Evolutionary conservation across 1,139 yeast genomes (phyloP).

Genomic region (Wickerhamomyces sp.): DNA sequence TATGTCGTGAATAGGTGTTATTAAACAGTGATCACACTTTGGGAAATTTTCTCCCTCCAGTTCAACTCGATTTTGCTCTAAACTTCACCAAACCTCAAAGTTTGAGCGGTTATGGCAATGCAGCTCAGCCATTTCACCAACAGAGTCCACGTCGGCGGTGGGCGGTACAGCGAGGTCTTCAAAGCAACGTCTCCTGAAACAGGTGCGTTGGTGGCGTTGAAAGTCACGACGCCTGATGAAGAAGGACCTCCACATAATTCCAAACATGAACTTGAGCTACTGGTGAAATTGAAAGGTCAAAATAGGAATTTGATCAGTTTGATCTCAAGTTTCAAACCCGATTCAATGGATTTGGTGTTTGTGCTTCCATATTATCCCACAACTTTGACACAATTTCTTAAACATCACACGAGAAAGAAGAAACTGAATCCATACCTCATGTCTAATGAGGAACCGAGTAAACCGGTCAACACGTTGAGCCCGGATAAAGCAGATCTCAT

Average conservation of each 20-base stretch:
- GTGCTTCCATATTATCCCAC: slow-evolving; percentile 35
- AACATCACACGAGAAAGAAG: slow-evolving; percentile 23
- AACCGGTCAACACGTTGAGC: slow-evolving; percentile 25
- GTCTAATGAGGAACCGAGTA: not conserved
- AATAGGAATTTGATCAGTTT: slow-evolving; percentile 24
- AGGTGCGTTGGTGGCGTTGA: slow-evolving; percentile 34
- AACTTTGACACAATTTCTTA: slow-evolving; percentile 32
- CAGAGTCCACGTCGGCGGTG: slow-evolving; percentile 24
- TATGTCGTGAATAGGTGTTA: no score
- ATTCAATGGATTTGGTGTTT: slow-evolving; percentile 33
- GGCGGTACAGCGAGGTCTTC: slow-evolving; percentile 33
- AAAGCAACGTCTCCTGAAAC: slow-evolving; percentile 14
- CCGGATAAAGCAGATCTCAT: slow-evolving; percentile 27
- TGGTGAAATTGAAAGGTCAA: slow-evolving; percentile 22
- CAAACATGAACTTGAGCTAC: slow-evolving; percentile 34
- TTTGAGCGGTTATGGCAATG: no score
- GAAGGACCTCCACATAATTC: slow-evolving; percentile 47
- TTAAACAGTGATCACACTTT: no score
- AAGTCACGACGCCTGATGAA: slow-evolving; percentile 41
- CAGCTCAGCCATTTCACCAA: slow-evolving; percentile 4
- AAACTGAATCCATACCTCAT: slow-evolving; percentile 29
- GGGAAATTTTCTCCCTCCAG: no score
- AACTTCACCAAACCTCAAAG: slow-evolving; percentile 1
- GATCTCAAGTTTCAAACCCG: slow-evolving; percentile 27
- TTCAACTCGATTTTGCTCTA: not conserved